A percentile compares a stretch with the other conserved stretches of the same genome.
Evolutionary conservation across 805 yeast species (phyloP).

Genomic region (Grigorovia jiainica): DNA sequence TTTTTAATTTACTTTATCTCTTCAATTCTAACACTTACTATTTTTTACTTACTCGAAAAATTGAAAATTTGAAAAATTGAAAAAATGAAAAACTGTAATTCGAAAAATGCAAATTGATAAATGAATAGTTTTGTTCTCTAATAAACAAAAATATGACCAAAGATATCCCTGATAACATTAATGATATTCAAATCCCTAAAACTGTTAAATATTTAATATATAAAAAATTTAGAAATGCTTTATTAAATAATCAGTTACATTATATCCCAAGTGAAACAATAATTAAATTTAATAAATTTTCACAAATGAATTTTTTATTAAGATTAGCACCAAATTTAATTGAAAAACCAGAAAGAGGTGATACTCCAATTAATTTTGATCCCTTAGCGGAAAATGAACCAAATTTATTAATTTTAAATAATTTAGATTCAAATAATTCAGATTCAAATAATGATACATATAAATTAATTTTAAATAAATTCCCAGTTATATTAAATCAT

Average conservation of each 20-base stretch:
- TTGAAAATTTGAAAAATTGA: too few relatives aligned
- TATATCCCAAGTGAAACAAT: not conserved
- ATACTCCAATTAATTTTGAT: slow-evolving; percentile 33
- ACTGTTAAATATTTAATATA: not conserved
- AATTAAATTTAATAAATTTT: slow-evolving; percentile 18
- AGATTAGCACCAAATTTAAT: slow-evolving; percentile 27
- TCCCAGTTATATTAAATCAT: slow-evolving; percentile 73
- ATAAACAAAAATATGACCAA: too few relatives aligned
- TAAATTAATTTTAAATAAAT: slow-evolving; percentile 72
- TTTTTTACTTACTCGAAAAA: too few relatives aligned
- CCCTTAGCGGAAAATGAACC: slow-evolving; percentile 83
- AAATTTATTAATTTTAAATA: slow-evolving; percentile 51
- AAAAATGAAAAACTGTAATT: too few relatives aligned
- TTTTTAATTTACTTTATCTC: too few relatives aligned
- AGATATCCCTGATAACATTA: too few relatives aligned
- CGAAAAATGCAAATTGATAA: too few relatives aligned
- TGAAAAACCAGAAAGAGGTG: slow-evolving; percentile 32
- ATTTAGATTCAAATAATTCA: slow-evolving; percentile 32
- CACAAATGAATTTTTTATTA: slow-evolving; percentile 26
- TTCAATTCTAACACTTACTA: too few relatives aligned
- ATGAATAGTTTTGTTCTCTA: too few relatives aligned
- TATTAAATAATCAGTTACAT: not conserved
- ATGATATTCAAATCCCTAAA: too few relatives aligned
- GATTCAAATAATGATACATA: too few relatives aligned
- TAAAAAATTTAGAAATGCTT: not conserved